Evolutionary conservation across 768 basidiomycete species (phyloP).

Genomic region (Terana coerulea): DNA sequence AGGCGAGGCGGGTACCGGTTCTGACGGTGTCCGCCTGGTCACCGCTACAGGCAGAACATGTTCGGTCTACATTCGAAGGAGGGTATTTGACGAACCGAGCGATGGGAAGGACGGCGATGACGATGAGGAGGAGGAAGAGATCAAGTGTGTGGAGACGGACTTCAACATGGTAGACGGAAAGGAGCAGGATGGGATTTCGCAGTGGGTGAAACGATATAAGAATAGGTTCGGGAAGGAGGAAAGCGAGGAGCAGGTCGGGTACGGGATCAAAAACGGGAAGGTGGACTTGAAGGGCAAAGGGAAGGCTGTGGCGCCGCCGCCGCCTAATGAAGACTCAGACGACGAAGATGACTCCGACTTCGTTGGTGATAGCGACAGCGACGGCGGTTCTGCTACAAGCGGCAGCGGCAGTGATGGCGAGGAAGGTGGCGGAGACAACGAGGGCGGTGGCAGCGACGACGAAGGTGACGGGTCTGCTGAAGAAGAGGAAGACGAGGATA

Average conservation of each 20-base stretch:
- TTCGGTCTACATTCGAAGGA: constrained; percentile 45
- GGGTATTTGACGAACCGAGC: constrained; percentile 26
- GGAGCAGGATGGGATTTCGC: constrained; percentile 60
- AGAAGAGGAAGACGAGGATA: constrained; percentile 31
- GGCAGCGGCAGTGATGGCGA: constrained; percentile 18
- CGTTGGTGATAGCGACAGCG: constrained; percentile 29
- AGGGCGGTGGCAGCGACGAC: constrained; percentile 19
- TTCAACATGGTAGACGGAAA: constrained; percentile 70
- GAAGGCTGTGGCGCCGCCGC: constrained; percentile 8
- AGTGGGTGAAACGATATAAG: constrained; percentile 60
- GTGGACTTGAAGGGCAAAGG: constrained; percentile 14
- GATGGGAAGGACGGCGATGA: constrained; percentile 17
- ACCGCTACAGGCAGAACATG: constrained; percentile 68
- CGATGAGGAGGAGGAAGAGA: constrained; percentile 37
- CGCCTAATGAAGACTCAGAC: constrained; percentile 24
- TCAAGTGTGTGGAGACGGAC: constrained; percentile 54
- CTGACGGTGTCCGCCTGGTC: constrained; percentile 38
- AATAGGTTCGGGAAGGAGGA: constrained; percentile 38
- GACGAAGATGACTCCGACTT: constrained; percentile 33
- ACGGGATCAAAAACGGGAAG: constrained; percentile 12
- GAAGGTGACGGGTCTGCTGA: constrained; percentile 21
- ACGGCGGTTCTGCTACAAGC: constrained; percentile 35
- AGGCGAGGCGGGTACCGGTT: constrained; percentile 42
- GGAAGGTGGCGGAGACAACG: constrained; percentile 12
- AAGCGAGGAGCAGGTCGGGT: neutral